Percentiles rank a stretch among this genome's conserved stretches.
phyloP scores from a whole-genome alignment of 257 asterid species.

The Solanum lycopersicoides region DNA sequence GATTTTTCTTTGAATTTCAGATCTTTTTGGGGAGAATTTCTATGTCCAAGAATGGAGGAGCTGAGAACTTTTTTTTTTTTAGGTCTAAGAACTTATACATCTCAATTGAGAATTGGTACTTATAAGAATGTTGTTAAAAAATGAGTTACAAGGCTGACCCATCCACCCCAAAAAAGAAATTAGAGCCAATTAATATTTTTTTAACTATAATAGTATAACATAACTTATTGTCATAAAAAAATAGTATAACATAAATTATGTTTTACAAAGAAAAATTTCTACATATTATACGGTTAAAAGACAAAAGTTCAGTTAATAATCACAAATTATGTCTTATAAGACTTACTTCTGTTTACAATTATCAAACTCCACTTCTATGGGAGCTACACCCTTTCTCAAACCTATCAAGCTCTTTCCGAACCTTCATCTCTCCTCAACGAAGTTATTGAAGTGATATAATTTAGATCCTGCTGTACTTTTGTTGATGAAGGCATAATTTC shows the following conservation, averaged over 20 bases:
- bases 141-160: neutral
- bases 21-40: neutral
- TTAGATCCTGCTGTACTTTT: neutral
- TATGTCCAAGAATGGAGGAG: neutral
- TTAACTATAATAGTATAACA: neutral
- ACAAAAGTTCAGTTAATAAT: neutral
- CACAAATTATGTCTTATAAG: neutral
- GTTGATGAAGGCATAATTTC: neutral
- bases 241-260: neutral
- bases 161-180: neutral
- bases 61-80: neutral
- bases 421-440: neutral
- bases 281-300: neutral
- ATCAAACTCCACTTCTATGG: neutral
- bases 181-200: neutral
- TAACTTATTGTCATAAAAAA: neutral
- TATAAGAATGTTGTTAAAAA: neutral
- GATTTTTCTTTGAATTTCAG: neutral
- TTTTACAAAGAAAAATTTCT: neutral
- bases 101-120: neutral
- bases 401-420: neutral
- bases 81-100: neutral
- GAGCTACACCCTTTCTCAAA: neutral
- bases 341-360: neutral
- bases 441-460: neutral